phyloP scores from a whole-genome alignment of 345 rosid species.

The Eucalyptus curtisii region DNA sequence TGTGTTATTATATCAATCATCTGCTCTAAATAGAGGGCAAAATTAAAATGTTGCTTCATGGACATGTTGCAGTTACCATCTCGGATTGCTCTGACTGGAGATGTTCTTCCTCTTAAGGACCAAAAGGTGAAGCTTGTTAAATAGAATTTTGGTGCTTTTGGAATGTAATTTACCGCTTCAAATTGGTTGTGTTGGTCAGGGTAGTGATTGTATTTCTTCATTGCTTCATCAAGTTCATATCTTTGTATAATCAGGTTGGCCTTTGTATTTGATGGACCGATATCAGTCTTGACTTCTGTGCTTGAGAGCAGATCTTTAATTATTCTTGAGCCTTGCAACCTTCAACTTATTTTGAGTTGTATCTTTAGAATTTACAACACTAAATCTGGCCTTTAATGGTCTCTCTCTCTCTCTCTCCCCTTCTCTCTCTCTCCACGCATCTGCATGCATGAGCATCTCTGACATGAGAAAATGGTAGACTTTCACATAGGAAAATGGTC shows the following conservation, averaged over 20 bases:
- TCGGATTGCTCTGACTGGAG: conserved; percentile 73
- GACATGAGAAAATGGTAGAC: neutral
- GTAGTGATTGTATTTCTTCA: neutral
- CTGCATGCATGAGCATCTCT: neutral
- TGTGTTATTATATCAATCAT: neutral
- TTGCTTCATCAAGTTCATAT: neutral
- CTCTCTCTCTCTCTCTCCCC: neutral
- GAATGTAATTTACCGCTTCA: neutral
- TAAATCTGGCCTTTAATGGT: neutral
- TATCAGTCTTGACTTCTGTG: neutral
- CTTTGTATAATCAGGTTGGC: neutral
- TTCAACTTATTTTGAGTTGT: neutral
- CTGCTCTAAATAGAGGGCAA: neutral
- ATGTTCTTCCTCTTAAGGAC: conserved; percentile 48
- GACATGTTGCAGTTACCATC: conserved; percentile 52
- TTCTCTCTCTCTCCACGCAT: neutral
- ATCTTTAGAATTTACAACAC: neutral
- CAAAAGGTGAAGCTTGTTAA: conserved; percentile 33
- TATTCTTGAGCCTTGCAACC: neutral
- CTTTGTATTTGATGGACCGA: neutral
- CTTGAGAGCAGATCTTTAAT: neutral
- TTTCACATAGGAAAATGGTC: neutral
- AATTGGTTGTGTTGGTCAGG: neutral
- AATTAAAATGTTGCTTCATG: neutral
- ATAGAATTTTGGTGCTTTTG: neutral